Conservation (phyloP, 116 monocot genomes). For the Posidonia oceanica region DNA sequence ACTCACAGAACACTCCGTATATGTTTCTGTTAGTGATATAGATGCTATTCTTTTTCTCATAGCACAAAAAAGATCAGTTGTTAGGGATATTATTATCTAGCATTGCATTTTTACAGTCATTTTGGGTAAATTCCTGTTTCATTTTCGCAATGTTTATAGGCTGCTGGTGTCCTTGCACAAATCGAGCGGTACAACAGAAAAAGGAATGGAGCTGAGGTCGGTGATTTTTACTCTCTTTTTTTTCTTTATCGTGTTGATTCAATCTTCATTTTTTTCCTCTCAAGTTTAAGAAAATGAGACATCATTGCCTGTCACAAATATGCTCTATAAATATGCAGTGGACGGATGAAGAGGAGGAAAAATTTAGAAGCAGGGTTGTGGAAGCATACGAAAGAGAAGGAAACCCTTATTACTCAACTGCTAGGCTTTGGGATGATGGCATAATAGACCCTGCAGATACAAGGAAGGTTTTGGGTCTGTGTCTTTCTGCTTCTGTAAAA, state of each 20-base stretch:
- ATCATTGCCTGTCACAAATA: background rate
- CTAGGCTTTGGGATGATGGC: slow-evolving; percentile 98
- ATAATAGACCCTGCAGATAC: slow-evolving; percentile 95
- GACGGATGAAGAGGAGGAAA: slow-evolving; percentile 65
- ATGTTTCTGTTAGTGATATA: no score
- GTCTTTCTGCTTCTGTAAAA: slow-evolving; percentile 58
- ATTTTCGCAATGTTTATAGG: slow-evolving; percentile 28
- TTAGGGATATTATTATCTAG: no score
- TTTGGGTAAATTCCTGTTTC: background rate
- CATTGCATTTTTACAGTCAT: background rate
- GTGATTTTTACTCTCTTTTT: background rate
- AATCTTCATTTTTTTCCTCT: background rate
- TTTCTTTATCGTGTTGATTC: background rate
- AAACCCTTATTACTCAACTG: slow-evolving; percentile 91
- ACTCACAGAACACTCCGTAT: no score
- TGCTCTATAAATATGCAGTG: slow-evolving; percentile 35
- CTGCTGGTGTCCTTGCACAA: slow-evolving; percentile 93
- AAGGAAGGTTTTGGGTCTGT: slow-evolving; percentile 67
- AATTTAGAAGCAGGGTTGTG: slow-evolving; percentile 65
- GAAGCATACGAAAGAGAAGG: slow-evolving; percentile 92
- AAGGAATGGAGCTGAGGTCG: slow-evolving; percentile 64
- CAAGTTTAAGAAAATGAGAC: no score
- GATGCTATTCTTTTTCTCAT: no score
- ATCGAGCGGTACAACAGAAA: slow-evolving; percentile 87
- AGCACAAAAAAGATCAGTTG: no score